These are phyloP conservation scores for Arxiozyma slooffiae DNA, from an alignment of 1,139 yeast species.

Conservation along the genomic window DNA sequence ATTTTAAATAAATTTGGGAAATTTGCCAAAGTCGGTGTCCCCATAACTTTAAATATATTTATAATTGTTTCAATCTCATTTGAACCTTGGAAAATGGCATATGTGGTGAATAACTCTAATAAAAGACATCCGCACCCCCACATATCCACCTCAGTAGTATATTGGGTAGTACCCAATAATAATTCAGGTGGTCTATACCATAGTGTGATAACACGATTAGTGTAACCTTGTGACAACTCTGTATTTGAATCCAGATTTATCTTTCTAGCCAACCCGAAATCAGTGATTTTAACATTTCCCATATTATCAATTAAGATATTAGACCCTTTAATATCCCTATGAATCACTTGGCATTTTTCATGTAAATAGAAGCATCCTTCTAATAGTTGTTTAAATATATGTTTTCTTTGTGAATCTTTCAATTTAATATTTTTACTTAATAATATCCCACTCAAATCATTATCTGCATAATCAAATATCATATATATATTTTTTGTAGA, in stretches of 20 bases:
- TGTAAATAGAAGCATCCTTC: constrained; percentile 79
- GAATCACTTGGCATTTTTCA: constrained; percentile 58
- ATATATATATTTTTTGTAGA: constrained; percentile 60
- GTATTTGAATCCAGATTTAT: constrained; percentile 34
- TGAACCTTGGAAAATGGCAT: constrained; percentile 75
- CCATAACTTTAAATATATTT: constrained; percentile 72
- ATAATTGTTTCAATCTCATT: constrained; percentile 81
- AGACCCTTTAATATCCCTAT: constrained; percentile 91
- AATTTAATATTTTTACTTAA: constrained; percentile 64
- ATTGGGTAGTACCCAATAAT: constrained; percentile 77
- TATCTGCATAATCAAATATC: constrained; percentile 91
- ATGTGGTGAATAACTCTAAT: constrained; percentile 65
- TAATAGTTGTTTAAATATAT: constrained; percentile 63
- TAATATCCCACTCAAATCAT: constrained; percentile 81
- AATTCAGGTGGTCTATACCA: constrained; percentile 98
- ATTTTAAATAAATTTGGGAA: constrained; percentile 73
- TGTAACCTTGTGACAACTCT: constrained; percentile 40
- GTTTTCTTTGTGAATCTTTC: constrained; percentile 62
- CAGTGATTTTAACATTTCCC: constrained; percentile 79
- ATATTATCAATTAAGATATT: constrained; percentile 65
- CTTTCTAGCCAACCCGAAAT: constrained; percentile 85
- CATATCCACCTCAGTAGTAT: constrained; percentile 84
- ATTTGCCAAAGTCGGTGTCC: constrained; percentile 63
- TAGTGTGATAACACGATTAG: constrained; percentile 86
- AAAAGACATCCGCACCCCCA: constrained; percentile 96